Evolutionary conservation across 2,329 filamentous ascomycete species (phyloP), one percentile per base, ranked within the genome.

Genomic region (Alternaria ventricosa): DNA sequence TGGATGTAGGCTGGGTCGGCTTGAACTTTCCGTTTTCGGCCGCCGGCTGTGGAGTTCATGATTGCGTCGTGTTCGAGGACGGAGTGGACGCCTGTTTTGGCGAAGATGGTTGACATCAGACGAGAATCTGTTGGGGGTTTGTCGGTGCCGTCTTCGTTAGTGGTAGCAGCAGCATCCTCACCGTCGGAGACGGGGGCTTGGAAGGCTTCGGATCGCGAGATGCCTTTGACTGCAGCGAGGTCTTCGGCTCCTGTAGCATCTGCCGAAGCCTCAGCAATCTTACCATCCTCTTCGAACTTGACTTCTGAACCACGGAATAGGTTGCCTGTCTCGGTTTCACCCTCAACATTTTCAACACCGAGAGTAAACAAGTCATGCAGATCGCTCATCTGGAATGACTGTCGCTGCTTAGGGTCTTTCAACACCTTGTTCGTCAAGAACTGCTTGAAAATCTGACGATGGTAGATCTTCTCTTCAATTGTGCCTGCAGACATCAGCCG

Each of bases 401-500:
- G 93, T 22, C 93, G 89, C 79, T 98, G 94, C 75, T 97, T 97
- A 0, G 96, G 94, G 72, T 99, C 95, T 71, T 92, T 94, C 55
- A 99, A 81, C 7, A 99, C 94, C 79, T 98, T 98, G 82, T 98
- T 97, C 4, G 94, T 96, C 65, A 99, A 85, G 76, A 98, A 97
- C 72, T 98, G 95, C 80, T 99, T 99, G 85, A 97, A 99, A 55
- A 99, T 96, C 76, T 99, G 96, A 15, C 96, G 91, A 79, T 99
- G 95, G 67, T 98, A 99, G 28, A 99, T 99, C 83, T 99, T 99
- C 80, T 99, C 96, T 77, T 99, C 96, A 23, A 99, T 99, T 0
- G 96, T 99, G 2, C 96, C 96, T 6, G 95, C 93, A 5, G 93
- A 97, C 92, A 99, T 97, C n/a, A 99, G 86, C 36, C 96, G 91